phyloP scores from a whole-genome alignment of 2,329 filamentous ascomycete genomes.

The Colletotrichum chrysophilum region DNA sequence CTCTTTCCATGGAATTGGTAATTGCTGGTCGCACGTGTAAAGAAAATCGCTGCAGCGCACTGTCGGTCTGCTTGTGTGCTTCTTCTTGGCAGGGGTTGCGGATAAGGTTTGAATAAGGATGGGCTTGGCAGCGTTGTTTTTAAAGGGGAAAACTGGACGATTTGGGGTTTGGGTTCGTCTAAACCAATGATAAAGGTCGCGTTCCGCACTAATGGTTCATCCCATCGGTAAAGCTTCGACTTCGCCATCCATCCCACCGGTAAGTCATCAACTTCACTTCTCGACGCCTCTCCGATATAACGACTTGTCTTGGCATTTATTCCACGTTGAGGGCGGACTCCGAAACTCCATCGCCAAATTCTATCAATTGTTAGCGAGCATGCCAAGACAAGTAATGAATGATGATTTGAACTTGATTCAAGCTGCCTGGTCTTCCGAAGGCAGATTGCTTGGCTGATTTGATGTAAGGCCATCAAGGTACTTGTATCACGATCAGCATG shows the following conservation, averaged over 20 bases:
- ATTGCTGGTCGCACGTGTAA: background rate
- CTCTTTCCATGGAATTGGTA: background rate
- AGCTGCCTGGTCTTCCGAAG: background rate
- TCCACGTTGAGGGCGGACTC: background rate
- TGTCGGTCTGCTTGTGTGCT: background rate
- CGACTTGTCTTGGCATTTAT: background rate
- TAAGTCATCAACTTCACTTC: background rate
- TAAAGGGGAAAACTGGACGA: background rate
- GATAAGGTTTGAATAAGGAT: constrained; percentile 2
- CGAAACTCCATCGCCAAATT: background rate
- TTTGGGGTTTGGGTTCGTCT: background rate
- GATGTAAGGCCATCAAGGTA: background rate
- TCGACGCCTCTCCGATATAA: background rate
- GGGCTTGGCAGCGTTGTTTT: background rate
- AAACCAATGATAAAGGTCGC: background rate
- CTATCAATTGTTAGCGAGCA: accelerated
- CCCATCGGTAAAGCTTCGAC: background rate
- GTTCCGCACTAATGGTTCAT: background rate
- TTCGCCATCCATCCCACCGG: background rate
- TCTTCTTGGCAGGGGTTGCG: constrained; percentile 3
- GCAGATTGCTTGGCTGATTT: background rate
- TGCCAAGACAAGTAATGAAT: background rate
- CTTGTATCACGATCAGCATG: background rate
- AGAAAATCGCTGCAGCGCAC: background rate
- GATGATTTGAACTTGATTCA: background rate